Percentiles rank a stretch among this genome's conserved stretches.
Evolutionary conservation across 1,284 basidiomycete genomes (phyloP).

Genomic region (Mycena citricolor): DNA sequence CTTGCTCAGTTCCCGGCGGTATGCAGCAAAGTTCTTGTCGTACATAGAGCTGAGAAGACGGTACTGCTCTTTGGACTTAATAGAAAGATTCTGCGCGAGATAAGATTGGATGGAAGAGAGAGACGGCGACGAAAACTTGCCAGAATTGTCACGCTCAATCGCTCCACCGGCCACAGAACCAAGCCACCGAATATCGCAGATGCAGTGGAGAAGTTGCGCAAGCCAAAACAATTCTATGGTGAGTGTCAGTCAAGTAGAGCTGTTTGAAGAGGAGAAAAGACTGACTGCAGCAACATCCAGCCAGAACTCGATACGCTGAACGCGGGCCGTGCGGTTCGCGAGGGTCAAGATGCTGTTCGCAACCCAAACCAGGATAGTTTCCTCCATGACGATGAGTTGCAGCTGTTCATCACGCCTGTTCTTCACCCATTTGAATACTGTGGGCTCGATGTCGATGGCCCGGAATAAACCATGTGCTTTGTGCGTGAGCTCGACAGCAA

Average conservation of each 20-base stretch:
- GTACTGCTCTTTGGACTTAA: conserved; percentile 29
- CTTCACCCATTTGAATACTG: conserved; percentile 39
- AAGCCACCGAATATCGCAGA: conserved; percentile 39
- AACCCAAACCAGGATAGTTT: conserved; percentile 39
- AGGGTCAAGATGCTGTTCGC: conserved; percentile 37
- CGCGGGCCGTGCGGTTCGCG: conserved; percentile 26
- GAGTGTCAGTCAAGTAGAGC: conserved; percentile 1
- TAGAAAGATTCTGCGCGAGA: conserved; percentile 25
- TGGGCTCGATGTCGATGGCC: conserved; percentile 42
- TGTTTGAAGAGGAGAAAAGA: not conserved
- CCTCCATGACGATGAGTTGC: conserved; percentile 37
- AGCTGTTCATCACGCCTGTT: conserved; percentile 25
- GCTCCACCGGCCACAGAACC: conserved; percentile 31
- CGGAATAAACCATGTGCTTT: conserved; percentile 35
- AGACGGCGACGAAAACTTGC: conserved; percentile 20
- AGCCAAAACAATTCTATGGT: conserved; percentile 40
- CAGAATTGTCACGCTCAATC: conserved; percentile 34
- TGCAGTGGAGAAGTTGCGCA: conserved; percentile 45
- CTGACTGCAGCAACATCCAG: conserved; percentile 41
- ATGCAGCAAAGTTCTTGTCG: conserved; percentile 30
- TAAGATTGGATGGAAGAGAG: conserved; percentile 7
- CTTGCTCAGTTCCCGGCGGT: conserved; percentile 36
- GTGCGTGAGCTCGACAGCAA: conserved; percentile 46
- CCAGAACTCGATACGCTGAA: conserved; percentile 40
- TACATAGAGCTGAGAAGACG: conserved; percentile 30